Base-by-base conservation (phyloP, 805 yeast genomes). In the Zygosaccharomyces pseudorouxii region DNA sequence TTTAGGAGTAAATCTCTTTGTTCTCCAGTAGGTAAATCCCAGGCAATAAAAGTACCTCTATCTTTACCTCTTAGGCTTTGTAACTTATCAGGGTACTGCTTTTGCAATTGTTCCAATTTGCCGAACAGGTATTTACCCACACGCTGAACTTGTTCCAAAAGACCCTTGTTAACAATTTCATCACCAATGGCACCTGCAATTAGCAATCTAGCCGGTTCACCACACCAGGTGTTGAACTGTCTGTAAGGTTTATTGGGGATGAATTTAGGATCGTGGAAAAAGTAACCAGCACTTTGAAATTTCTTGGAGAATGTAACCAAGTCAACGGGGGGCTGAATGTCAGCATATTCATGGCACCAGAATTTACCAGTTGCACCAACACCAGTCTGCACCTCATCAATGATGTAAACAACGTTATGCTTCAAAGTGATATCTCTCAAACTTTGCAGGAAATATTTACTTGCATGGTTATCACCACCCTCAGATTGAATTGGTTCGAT, bases 401-500 rank as follows among this genome's bases (percentile, higher is more conserved):
- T 76, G 56, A 82, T 82, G 76, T 80, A 71, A 46, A 82, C 72
- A 29, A 80, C 73, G 37, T 74, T 81, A 64, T 79, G 67, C 59
- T 81, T 77, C 55, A 73, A 64, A 28, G 87, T 81, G 48, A 82
- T 59, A 38, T 76, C 79, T 69, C 88, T 75, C 53, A 82, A 67
- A 12, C 79, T 76, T 65, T 82, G 86, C 73, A 80, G 80, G 64
- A 80, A 82, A 46, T 66, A 72, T 19, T 78, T 66, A 11, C 84
- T 74, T 0, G 83, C 87, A 57, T 82, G 88, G 71, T 82, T 82
- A 64, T 82, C 88, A 62, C 88, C 88, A 62, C 87, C 88, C 71
- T 82, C 88, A 6, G 86, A 76, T 67, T 82, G 88, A 53, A 82
- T 81, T 8, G 97, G 97, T 74, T 90, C 97, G 55, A 89, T 81